A percentile compares a stretch with the other conserved stretches of the same genome.
Conservation (phyloP, 768 basidiomycete genomes). For the Amanita polypyramis region DNA sequence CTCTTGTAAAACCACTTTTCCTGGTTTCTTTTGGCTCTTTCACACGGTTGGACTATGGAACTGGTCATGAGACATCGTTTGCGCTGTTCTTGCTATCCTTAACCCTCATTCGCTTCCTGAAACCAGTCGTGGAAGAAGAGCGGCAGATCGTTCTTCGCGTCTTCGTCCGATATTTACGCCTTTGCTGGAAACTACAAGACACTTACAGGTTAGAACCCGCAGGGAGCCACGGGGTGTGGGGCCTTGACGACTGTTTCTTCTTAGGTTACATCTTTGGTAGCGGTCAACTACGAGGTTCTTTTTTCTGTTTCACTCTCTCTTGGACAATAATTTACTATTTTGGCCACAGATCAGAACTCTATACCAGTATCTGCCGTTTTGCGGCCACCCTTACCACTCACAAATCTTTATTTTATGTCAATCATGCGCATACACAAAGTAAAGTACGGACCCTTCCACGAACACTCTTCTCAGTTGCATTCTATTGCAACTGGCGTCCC, state of each 20-base stretch:
- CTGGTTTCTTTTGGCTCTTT: slow-evolving; percentile 83
- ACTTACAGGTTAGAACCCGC: slow-evolving; percentile 89
- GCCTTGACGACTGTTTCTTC: slow-evolving; percentile 86
- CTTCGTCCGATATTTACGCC: slow-evolving; percentile 66
- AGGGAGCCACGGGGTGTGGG: slow-evolving; percentile 98
- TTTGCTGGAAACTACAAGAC: slow-evolving; percentile 84
- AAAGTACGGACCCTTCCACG: slow-evolving; percentile 82
- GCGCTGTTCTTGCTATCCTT: slow-evolving; percentile 66
- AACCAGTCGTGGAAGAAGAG: slow-evolving; percentile 51
- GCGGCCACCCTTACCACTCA: slow-evolving; percentile 41
- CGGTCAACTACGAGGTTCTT: slow-evolving; percentile 69
- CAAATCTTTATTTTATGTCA: slow-evolving; percentile 75
- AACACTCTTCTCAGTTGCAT: slow-evolving; percentile 85
- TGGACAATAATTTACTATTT: slow-evolving; percentile 9
- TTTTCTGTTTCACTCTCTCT: neutral
- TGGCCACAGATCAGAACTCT: slow-evolving; percentile 41
- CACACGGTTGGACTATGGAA: slow-evolving; percentile 90
- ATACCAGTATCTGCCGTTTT: slow-evolving; percentile 61
- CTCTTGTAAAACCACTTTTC: slow-evolving; percentile 70
- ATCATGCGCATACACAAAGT: slow-evolving; percentile 72
- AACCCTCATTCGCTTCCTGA: slow-evolving; percentile 56
- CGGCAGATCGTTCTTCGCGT: slow-evolving; percentile 47
- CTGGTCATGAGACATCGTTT: slow-evolving; percentile 91
- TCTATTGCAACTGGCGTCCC: slow-evolving; percentile 82
- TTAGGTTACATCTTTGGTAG: slow-evolving; percentile 88